Evolutionary conservation across 169 alveolate species (phyloP), one percentile per base, ranked within the genome.

Genomic region (Eimeria mitis): DNA sequence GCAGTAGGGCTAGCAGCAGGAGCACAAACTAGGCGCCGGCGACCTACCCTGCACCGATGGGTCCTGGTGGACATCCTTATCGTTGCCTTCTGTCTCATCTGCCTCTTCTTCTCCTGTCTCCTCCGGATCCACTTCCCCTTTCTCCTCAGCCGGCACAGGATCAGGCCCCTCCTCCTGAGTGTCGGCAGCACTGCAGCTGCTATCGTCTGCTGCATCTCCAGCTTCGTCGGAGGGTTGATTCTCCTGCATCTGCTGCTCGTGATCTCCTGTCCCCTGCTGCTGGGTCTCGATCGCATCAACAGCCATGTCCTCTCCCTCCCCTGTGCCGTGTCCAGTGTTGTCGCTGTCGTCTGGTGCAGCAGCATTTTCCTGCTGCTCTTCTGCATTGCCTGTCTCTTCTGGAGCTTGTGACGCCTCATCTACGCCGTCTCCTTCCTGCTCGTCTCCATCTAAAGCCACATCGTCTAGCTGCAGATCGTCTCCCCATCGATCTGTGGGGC

Each of bases 261-360:
- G 31, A 56, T 59, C 91, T 25, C 40, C 61, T 65, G 28, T 49
- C 19, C n/a, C 61, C 31, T 59, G 81, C 78, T 85, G 56, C 59
- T 31, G 61, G 14, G 34, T 49, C 56, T 85, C 85, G 4, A 54
- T 9, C 44, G 28, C 78, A 16, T 92, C 87, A 28, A 81, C 37
- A 34, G 52, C 92, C 44, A 56, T 90, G 84, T 85, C 92, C 14
- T 97, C 96, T 34, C 95, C 90, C 59, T 95, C 97, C 95, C 79
- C 97, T 71, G 76, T 89, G 88, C 71, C 90, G 49, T 34, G 40
- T 0, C 59, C 59, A 14, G 76, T 34, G 90, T n/a, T 83, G 88
- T 14, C 25, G 65, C 54, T 54, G 49, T 56, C 54, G 4, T 87
- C 83, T 59, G 68, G 44, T 63, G 92, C 37, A 42, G 25, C 65